These are phyloP conservation scores for Baudoinia panamericana DNA, from an alignment of 495 filamentous ascomycete species.

Conservation along the genomic window DNA sequence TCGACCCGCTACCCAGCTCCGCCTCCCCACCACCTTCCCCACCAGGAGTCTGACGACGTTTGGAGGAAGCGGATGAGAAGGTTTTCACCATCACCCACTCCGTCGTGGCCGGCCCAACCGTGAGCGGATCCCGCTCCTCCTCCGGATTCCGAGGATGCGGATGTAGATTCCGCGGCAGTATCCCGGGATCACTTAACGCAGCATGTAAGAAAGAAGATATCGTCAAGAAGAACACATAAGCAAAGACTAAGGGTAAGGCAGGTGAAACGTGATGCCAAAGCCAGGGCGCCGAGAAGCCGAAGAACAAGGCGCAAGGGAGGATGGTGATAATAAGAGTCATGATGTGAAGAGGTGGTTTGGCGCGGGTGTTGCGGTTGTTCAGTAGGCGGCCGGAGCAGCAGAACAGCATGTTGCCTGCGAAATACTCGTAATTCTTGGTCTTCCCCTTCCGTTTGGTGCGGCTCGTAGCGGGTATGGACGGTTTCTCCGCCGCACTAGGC, in stretches of 20 bases:
- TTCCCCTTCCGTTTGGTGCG: constrained; percentile 29
- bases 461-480: not conserved
- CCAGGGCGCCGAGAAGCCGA: constrained; percentile 79
- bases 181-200: constrained; percentile 83
- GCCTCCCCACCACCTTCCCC: not conserved
- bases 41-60: not conserved
- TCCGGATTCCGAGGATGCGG: constrained; percentile 41
- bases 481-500: constrained; percentile 36
- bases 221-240: constrained; percentile 77
- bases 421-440: constrained; percentile 79
- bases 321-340: constrained; percentile 67
- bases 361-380: constrained; percentile 75
- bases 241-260: constrained; percentile 81
- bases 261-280: constrained; percentile 84
- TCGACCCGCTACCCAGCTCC: not conserved
- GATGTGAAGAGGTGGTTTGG: constrained; percentile 86
- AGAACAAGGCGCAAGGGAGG: constrained; percentile 67
- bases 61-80: constrained; percentile 8
- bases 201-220: constrained; percentile 89
- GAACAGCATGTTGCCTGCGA: constrained; percentile 82
- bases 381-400: constrained; percentile 73
- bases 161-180: constrained; percentile 74
- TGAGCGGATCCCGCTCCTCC: constrained; percentile 60
- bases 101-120: constrained; percentile 68
- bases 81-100: constrained; percentile 69